A percentile compares a stretch with the other conserved stretches of the same genome.
phyloP scores from a whole-genome alignment of 306 rosid species.

The Acacia confusa region DNA sequence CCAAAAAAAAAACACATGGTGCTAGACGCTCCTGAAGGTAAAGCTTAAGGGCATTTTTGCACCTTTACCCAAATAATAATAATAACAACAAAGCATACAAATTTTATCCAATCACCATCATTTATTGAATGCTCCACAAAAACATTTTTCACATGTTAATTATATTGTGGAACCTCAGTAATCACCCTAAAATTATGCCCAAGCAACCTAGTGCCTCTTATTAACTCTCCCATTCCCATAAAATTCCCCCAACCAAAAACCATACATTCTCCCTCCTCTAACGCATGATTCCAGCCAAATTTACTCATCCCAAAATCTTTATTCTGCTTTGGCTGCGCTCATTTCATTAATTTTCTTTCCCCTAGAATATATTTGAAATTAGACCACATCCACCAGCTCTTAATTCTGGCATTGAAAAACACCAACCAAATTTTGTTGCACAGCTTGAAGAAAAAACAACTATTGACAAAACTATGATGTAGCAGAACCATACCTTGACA shows the following conservation, averaged over 20 bases:
- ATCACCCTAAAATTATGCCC: neutral
- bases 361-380: neutral
- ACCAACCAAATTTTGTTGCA: conserved; percentile 28
- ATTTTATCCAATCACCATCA: neutral
- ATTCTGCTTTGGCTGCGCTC: neutral
- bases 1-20: too few relatives aligned
- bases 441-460: conserved; percentile 22
- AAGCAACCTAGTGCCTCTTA: neutral
- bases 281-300: neutral
- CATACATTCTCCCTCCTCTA: neutral
- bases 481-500: conserved; percentile 67
- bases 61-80: too few relatives aligned
- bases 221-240: neutral
- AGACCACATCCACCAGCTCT: neutral
- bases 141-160: neutral
- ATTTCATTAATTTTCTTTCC: neutral
- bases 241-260: neutral
- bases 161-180: neutral
- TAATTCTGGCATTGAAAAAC: conserved; percentile 4
- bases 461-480: conserved; percentile 14
- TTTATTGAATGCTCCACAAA: neutral
- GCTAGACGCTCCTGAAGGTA: too few relatives aligned
- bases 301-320: neutral
- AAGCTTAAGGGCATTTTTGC: too few relatives aligned
- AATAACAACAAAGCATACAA: neutral